Evolutionary conservation across 495 filamentous ascomycete genomes (phyloP), one percentile per base, ranked within the genome.

Genomic region (Extremus antarcticus): DNA sequence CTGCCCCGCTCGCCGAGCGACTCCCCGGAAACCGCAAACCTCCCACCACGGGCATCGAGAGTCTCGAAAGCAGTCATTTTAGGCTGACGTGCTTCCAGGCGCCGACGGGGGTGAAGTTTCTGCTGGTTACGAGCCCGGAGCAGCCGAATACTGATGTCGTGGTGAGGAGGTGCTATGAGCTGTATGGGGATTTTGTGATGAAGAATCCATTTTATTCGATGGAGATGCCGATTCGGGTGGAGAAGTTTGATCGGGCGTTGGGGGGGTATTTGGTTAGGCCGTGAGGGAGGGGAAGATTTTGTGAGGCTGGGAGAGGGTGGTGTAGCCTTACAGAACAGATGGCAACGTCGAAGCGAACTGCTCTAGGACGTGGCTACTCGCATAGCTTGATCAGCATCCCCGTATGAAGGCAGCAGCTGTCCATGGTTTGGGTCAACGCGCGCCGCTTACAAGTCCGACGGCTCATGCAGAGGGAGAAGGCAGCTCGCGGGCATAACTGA

Each of bases 161-260:
- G 39, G 80, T 92, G 63, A 76, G 78, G 61, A 85, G 81, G 66
- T 81, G 96, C 49, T 97, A 98, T 70, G 92, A 97, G 69, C 72
- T 97, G 49, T 98, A 96, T 71, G 80, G 87, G 29, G 94, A 98
- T 71, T 96, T 86, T 70, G 92, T 97, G 62, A 95, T 95, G 89
- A 97, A 97, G 76, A 98, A 97, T 70, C 94, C 94, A 10, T 98
- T 98, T 65, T 97, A 97, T 71, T 87, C 90, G 67, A 75, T 91
- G 25, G 92, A 98, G 74, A 98, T 97, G 92, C 92, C 92, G 49
- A 81, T 98, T 40, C 75, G 92, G 56, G 94, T 90, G 71, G 92
- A 97, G 69, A 83, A 84, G 51, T 98, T 95, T 71, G 92, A 98
- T 64, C 75, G 92, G 65, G 84, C 85, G 70, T 69, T 98, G 63